Percentiles rank a stretch among this genome's conserved stretches.
Evolutionary conservation across 2,329 filamentous ascomycete species (phyloP).

Genomic region (Colletotrichum australisinense): DNA sequence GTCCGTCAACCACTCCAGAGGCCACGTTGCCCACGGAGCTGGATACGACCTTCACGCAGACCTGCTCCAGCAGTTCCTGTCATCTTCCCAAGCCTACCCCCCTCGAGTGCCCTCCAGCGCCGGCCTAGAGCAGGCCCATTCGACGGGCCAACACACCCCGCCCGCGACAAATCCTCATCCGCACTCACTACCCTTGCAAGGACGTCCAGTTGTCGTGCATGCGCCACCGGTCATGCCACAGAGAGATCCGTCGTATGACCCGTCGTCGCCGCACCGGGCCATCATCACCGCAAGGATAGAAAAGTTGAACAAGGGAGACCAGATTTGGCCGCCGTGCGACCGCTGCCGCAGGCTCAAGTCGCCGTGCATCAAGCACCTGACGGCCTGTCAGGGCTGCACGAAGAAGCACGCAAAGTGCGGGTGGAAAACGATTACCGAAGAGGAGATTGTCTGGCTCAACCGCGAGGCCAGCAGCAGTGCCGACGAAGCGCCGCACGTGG

Average conservation of each 20-base stretch:
- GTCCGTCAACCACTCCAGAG: slow-evolving; percentile 44
- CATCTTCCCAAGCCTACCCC: slow-evolving; percentile 39
- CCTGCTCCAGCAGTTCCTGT: slow-evolving; percentile 65
- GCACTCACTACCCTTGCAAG: slow-evolving; percentile 39
- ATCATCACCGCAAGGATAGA: slow-evolving; percentile 83
- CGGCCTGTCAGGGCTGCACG: slow-evolving; percentile 87
- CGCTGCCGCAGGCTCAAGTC: slow-evolving; percentile 83
- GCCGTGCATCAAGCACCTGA: slow-evolving; percentile 87
- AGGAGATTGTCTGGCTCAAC: slow-evolving; percentile 63
- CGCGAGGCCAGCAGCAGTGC: slow-evolving; percentile 42
- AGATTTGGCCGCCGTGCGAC: slow-evolving; percentile 86
- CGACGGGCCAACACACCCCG: slow-evolving; percentile 40
- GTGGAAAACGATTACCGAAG: slow-evolving; percentile 84
- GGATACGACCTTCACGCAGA: slow-evolving; percentile 64
- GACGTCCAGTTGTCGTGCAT: slow-evolving; percentile 41
- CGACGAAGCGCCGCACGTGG: slow-evolving; percentile 43
- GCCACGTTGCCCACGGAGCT: slow-evolving; percentile 41
- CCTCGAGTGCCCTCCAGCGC: slow-evolving; percentile 29
- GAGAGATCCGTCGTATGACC: slow-evolving; percentile 41
- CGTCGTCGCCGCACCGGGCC: slow-evolving; percentile 50
- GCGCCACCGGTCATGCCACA: slow-evolving; percentile 44
- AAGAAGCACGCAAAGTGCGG: slow-evolving; percentile 91
- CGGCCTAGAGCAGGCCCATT: slow-evolving; percentile 37
- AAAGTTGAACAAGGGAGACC: slow-evolving; percentile 76
- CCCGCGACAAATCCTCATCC: slow-evolving; percentile 40